Evolutionary conservation across 371 early-diverging fungal species (phyloP).

Genomic region (Fennellomyces sp.): DNA sequence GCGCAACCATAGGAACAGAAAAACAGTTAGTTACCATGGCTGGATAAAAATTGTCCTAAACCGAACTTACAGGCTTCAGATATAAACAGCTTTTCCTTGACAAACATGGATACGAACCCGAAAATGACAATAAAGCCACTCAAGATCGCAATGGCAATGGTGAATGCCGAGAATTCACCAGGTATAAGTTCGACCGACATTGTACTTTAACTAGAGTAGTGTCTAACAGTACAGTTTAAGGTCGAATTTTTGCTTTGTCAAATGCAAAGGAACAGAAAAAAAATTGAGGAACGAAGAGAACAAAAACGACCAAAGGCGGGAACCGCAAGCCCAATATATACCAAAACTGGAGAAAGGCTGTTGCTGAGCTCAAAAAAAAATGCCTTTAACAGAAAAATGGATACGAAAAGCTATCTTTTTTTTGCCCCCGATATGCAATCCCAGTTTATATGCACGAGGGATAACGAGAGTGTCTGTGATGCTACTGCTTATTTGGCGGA

Average conservation of each 20-base stretch:
- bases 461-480: not conserved
- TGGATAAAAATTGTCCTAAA: not conserved
- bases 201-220: not conserved
- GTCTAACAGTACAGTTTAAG: not conserved
- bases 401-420: not conserved
- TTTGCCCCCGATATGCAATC: no score
- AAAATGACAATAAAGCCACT: constrained; percentile 88
- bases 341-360: not conserved
- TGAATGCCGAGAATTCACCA: constrained; percentile 54
- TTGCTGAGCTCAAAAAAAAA: constrained; percentile 1
- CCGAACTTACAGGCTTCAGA: constrained; percentile 82
- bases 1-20: not conserved
- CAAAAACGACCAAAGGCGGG: not conserved
- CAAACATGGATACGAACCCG: constrained; percentile 87
- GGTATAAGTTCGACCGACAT: constrained; percentile 38
- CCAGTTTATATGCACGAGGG: no score
- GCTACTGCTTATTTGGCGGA: no score
- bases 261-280: not conserved
- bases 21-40: no score
- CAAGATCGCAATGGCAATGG: constrained; percentile 58
- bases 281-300: not conserved
- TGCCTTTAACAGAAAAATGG: not conserved
- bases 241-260: not conserved
- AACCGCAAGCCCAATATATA: not conserved
- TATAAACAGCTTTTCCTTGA: constrained; percentile 90